Evolutionary conservation across 208 protist genomes (phyloP), one percentile per base, ranked within the genome.

Genomic region (Trypanosoma lewisi): DNA sequence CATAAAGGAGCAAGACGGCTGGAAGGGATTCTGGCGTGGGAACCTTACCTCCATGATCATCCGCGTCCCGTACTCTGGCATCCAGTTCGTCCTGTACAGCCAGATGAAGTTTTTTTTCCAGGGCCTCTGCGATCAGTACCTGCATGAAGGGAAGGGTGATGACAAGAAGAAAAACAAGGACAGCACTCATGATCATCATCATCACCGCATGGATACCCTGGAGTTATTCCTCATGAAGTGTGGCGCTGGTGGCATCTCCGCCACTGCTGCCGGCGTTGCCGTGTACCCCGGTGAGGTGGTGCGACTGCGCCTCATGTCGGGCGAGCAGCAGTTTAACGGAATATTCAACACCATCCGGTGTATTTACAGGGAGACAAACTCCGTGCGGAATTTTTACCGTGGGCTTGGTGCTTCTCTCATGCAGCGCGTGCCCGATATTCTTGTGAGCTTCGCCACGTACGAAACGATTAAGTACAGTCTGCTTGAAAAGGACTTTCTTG

Each of bases 31-130:
- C 59, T 96, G 86, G 82, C 78, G 78, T n/a, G 90, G 90, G 21
- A 96, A 96, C 62, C 76, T 92, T 12, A 94, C 90, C 21, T 91
- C 83, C 27, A 89, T 96, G 83, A 82, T 96, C 14, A 83, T 93
- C 56, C 86, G 90, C 33, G 80, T 96, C 8, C 90, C 90, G 14
- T 96, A 91, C 85, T 90, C 82, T 60, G 90, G 87, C 33, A 80
- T 96, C 30, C 90, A 96, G 65, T 91, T 94, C 52, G 68, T 93
- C 4, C 55, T 93, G 37, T 96, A 96, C 71, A 81, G 73, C 21
- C 62, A 78, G 59, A 34, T 85, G 21, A 96, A 96, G 71, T 96
- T 93, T 57, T 63, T 81, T 37, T 72, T 91, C 27, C 90, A 94
- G 56, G 82, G 93, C 42, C 52, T 70, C 2, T 66, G 60, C 49